Evolutionary conservation across 352 stramenopile species (phyloP), one percentile per base, ranked within the genome.

Genomic region (Globisporangium spiculum): DNA sequence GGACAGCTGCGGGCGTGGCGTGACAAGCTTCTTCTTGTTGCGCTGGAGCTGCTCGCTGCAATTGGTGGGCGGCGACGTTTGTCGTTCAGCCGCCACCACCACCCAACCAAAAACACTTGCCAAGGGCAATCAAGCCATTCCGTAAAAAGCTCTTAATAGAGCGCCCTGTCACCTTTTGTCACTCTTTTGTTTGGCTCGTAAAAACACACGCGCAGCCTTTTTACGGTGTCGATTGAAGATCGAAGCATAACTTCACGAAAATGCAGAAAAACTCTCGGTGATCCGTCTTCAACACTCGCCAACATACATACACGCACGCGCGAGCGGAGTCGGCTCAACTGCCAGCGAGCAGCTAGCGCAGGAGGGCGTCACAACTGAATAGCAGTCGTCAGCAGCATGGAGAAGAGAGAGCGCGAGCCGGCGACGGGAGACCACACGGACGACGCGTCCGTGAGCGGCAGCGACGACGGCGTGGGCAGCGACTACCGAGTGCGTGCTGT

Each of bases 401-500:
- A 48, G 32, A 62, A 61, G 55, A n/a, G 14, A 24, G 56, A 66
- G 30, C 61, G 32, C 46, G 30, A 60, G 61, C 14, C n/a, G 16
- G 50, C 26, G 22, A 30, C 54, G 24, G 65, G 48, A 41, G 65
- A 69, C 41, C 57, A 59, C n/a, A n/a, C 70, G 34, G 73, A 81
- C 41, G 56, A 57, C n/a, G 36, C 66, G n/a, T 72, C 54, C 4
- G 56, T 67, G 10, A 75, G 71, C 63, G 76, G 76, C 67, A 86
- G 80, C 58, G 73, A 79, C n/a, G 70, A 81, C 22, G 69, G 52
- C 27, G 41, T 71, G 2, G 65, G 73, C 6, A 68, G 58, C n/a
- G 71, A 80, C 71, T 91, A 89, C 63, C 76, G 79, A 27, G 82
- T 90, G 52, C 59, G 81, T 72, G 20, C 12, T 38, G 6, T 38